A percentile compares a stretch with the other conserved stretches of the same genome.
Conservation (phyloP, 495 filamentous ascomycete species). For the Xylaria longipes region DNA sequence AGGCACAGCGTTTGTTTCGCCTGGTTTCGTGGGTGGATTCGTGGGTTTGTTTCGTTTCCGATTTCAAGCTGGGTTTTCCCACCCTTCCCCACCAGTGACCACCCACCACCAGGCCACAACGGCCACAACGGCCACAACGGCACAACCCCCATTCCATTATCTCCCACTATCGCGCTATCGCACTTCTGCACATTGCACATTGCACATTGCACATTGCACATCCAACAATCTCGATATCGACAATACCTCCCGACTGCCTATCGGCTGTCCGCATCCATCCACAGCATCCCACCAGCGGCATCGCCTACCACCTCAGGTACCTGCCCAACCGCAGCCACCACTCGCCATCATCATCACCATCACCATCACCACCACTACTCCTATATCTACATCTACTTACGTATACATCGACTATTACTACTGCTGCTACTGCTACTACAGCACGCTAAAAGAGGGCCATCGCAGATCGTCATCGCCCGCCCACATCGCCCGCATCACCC, state of each 20-base stretch:
- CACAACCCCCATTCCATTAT: neutral
- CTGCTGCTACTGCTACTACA: neutral
- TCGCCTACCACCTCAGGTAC: neutral
- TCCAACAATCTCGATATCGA: slow-evolving; percentile 4
- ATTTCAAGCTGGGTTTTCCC: slow-evolving; percentile 1
- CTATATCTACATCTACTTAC: neutral
- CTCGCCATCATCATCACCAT: neutral
- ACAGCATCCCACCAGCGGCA: neutral
- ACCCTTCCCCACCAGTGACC: neutral
- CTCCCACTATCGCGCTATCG: slow-evolving; percentile 6
- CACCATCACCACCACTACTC: neutral
- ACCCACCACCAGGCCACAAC: neutral
- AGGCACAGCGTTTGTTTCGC: too few species aligned
- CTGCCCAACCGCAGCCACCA: neutral
- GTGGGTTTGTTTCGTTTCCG: neutral
- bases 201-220: neutral
- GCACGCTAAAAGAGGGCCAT: neutral
- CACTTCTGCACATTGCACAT: neutral
- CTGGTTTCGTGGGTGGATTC: neutral
- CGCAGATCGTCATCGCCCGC: neutral
- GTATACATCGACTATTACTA: neutral
- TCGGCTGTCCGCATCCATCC: neutral
- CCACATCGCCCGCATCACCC: neutral
- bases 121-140: too few species aligned
- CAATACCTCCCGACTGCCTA: neutral